Evolutionary conservation across 768 basidiomycete genomes (phyloP).

Genomic region (Termitomyces sp.): DNA sequence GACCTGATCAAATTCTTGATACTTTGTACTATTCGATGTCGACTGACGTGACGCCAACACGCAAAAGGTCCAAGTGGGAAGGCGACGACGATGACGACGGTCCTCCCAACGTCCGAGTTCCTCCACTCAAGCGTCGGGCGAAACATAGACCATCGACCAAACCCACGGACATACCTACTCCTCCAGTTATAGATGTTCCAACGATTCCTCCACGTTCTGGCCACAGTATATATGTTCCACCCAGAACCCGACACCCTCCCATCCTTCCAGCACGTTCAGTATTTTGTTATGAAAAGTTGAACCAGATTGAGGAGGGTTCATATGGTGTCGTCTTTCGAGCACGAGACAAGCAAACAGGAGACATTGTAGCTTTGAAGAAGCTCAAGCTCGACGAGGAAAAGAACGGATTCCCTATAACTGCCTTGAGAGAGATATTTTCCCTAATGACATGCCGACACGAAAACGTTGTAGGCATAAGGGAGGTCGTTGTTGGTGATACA

Average conservation of each 20-base stretch:
- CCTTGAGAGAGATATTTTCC: conserved; percentile 91
- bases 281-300: conserved; percentile 88
- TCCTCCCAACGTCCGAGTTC: conserved; percentile 22
- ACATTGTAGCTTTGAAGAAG: conserved; percentile 96
- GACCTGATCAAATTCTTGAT: background rate
- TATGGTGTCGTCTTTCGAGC: conserved; percentile 99
- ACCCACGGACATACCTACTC: conserved; percentile 14
- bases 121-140: conserved; percentile 49
- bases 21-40: conserved; percentile 16
- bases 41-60: conserved; percentile 46
- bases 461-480: conserved; percentile 94
- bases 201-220: conserved; percentile 18
- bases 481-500: conserved; percentile 98
- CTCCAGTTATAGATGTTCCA: conserved; percentile 14
- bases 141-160: conserved; percentile 36
- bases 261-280: conserved; percentile 88
- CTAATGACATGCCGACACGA: conserved; percentile 93
- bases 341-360: conserved; percentile 88
- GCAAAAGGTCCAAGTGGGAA: conserved; percentile 80
- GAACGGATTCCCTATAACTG: conserved; percentile 97
- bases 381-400: conserved; percentile 98
- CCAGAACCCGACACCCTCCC: conserved; percentile 69
- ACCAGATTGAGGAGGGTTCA: conserved; percentile 98
- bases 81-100: conserved; percentile 23
- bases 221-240: conserved; percentile 72